These are phyloP conservation scores for Trichosphaerium sp. DNA, from an alignment of 78 protist genomes.

Conservation along the genomic window DNA sequence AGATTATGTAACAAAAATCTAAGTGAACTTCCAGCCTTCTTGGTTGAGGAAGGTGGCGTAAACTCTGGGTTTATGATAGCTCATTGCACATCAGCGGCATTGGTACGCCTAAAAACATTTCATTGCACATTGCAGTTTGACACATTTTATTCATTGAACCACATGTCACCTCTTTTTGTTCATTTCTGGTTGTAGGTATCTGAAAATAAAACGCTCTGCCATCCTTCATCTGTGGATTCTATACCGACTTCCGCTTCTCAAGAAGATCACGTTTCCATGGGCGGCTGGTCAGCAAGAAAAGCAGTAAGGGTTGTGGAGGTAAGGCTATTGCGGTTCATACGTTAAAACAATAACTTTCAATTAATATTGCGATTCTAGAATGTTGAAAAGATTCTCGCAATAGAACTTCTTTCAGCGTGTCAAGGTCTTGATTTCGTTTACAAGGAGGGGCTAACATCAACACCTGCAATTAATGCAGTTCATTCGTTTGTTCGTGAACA, in stretches of 20 bases:
- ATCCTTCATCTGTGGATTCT: slow-evolving; percentile 76
- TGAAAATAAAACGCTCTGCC: slow-evolving; percentile 79
- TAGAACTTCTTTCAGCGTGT: slow-evolving; percentile 73
- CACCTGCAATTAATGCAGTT: slow-evolving; percentile 51
- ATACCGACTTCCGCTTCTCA: slow-evolving; percentile 65
- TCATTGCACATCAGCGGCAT: slow-evolving; percentile 81
- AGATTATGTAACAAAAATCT: slow-evolving; percentile 60
- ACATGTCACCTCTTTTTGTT: too few relatives aligned
- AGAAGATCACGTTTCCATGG: slow-evolving; percentile 88
- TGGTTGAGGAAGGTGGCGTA: slow-evolving; percentile 64
- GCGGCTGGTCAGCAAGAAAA: slow-evolving; percentile 68
- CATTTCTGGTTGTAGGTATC: not conserved
- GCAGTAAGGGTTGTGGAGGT: slow-evolving; percentile 47
- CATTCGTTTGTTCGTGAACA: slow-evolving; percentile 43
- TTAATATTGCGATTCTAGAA: slow-evolving; percentile 10
- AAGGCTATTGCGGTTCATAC: too few relatives aligned
- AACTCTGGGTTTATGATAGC: slow-evolving; percentile 86
- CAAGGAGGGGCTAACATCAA: too few relatives aligned
- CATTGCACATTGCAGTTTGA: too few relatives aligned
- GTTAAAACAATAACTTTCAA: not conserved
- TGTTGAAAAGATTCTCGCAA: slow-evolving; percentile 66
- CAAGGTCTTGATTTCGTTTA: slow-evolving; percentile 70
- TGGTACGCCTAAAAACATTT: too few relatives aligned
- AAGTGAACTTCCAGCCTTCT: slow-evolving; percentile 64
- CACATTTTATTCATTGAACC: too few relatives aligned